Conservation (phyloP, 805 yeast genomes). For the Brettanomyces naardenensis region DNA sequence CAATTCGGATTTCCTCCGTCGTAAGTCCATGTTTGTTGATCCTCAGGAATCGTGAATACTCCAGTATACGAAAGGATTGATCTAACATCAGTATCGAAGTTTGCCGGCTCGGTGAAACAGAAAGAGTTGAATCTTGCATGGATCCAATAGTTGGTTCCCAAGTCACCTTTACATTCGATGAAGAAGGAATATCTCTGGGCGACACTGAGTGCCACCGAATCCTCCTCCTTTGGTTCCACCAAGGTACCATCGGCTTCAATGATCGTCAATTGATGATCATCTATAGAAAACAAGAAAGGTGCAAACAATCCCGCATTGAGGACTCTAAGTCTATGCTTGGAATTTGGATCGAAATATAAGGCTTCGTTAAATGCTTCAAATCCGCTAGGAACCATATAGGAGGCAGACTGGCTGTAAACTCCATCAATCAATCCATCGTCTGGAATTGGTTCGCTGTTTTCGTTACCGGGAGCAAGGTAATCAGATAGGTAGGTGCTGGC, state of each 20-base stretch:
- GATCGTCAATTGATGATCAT: conserved; percentile 43
- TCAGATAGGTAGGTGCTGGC: conserved; percentile 8
- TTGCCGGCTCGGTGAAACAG: conserved; percentile 13
- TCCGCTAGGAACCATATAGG: conserved; percentile 5
- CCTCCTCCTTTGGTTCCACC: conserved; percentile 32
- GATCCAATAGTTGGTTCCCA: conserved; percentile 6
- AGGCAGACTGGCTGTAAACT: conserved; percentile 11
- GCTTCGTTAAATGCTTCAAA: conserved; percentile 6
- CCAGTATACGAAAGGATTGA: conserved; percentile 11
- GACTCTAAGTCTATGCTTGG: conserved; percentile 41
- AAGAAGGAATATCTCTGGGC: conserved; percentile 18
- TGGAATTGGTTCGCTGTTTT: conserved; percentile 19
- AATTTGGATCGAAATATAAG: conserved; percentile 31
- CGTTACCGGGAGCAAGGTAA: conserved; percentile 14
- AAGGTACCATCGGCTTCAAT: conserved; percentile 55
- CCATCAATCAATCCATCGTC: conserved; percentile 19
- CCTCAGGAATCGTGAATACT: conserved; percentile 35
- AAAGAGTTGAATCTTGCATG: conserved; percentile 15
- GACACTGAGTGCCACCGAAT: conserved; percentile 12
- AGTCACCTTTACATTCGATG: conserved; percentile 5
- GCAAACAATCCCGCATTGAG: conserved; percentile 52
- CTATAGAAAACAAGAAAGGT: conserved; percentile 46
- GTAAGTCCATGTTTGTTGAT: conserved; percentile 32
- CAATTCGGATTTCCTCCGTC: conserved; percentile 13
- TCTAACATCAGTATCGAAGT: conserved; percentile 12